Conservation (phyloP, 371 early-diverging fungal genomes). For the Catenaria anguillulae region DNA sequence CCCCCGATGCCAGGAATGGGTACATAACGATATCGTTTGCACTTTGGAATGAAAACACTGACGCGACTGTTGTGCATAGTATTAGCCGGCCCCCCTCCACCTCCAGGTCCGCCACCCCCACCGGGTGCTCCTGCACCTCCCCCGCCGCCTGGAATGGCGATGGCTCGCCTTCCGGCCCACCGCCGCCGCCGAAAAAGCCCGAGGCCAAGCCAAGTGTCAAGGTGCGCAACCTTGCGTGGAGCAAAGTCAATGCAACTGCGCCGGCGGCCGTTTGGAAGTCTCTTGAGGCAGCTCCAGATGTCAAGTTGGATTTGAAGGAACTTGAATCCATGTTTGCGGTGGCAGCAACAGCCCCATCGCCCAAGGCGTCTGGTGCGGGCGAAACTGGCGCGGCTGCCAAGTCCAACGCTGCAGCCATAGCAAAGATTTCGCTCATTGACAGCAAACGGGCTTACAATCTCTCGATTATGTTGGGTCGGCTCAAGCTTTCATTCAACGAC, state of each 20-base stretch:
- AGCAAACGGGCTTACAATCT: slow-evolving; percentile 3
- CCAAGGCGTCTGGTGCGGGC: no score
- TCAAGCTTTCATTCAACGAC: not conserved
- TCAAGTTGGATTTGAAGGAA: not conserved
- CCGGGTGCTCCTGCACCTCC: not conserved
- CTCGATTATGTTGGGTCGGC: not conserved
- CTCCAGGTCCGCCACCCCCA: not conserved
- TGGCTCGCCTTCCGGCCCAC: not conserved
- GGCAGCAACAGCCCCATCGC: no score
- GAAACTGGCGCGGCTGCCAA: no score
- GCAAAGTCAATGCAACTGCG: not conserved
- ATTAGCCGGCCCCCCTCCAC: not conserved
- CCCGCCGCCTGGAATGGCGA: not conserved
- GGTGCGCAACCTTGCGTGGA: not conserved
- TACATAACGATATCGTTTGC: no score
- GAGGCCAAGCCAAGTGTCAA: not conserved
- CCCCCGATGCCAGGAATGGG: no score
- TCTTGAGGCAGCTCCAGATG: not conserved
- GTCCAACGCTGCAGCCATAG: no score
- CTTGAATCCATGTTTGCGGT: not conserved
- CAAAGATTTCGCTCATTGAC: not conserved
- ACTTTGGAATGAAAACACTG: no score
- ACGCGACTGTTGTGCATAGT: no score
- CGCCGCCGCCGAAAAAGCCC: not conserved
- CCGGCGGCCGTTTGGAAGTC: not conserved